Evolutionary conservation across 1,139 yeast species (phyloP).

Genomic region (Kodamaea suecica): DNA sequence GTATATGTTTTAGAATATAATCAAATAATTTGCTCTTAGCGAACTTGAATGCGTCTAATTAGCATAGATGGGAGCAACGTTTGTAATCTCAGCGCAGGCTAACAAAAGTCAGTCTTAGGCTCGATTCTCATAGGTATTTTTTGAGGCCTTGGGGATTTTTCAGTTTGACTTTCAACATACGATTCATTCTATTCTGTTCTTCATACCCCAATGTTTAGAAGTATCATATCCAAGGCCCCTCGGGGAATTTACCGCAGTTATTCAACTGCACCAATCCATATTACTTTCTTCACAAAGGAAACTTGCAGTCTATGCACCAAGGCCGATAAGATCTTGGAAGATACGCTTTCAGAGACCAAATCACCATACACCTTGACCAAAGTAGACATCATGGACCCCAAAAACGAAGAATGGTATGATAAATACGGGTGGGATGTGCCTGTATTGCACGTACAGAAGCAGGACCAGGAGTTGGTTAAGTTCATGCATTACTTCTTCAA

Average conservation of each 20-base stretch:
- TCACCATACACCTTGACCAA: conserved; percentile 33
- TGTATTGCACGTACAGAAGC: conserved; percentile 68
- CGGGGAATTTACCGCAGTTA: not conserved
- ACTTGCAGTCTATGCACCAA: conserved; percentile 76
- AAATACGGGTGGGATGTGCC: conserved; percentile 88
- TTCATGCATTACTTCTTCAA: conserved; percentile 75
- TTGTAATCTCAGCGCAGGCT: too few relatives aligned
- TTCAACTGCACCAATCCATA: conserved; percentile 12
- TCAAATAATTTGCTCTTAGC: too few relatives aligned
- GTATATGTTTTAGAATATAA: too few relatives aligned
- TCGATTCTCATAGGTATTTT: too few relatives aligned
- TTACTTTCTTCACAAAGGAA: conserved; percentile 74
- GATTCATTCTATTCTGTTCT: too few relatives aligned
- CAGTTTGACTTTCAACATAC: not conserved
- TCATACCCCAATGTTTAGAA: not conserved
- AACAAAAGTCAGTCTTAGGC: too few relatives aligned
- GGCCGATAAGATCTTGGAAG: conserved; percentile 55
- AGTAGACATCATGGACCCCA: conserved; percentile 65
- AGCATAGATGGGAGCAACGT: too few relatives aligned
- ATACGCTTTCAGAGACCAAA: conserved; percentile 34
- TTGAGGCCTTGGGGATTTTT: too few relatives aligned
- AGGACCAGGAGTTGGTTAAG: conserved; percentile 47
- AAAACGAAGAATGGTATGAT: conserved; percentile 73
- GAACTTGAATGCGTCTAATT: too few relatives aligned
- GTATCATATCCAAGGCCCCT: not conserved